A percentile compares a stretch with the other conserved stretches of the same genome.
Evolutionary conservation across 1,139 yeast genomes (phyloP).

Genomic region (Suhomyces atakaporum): DNA sequence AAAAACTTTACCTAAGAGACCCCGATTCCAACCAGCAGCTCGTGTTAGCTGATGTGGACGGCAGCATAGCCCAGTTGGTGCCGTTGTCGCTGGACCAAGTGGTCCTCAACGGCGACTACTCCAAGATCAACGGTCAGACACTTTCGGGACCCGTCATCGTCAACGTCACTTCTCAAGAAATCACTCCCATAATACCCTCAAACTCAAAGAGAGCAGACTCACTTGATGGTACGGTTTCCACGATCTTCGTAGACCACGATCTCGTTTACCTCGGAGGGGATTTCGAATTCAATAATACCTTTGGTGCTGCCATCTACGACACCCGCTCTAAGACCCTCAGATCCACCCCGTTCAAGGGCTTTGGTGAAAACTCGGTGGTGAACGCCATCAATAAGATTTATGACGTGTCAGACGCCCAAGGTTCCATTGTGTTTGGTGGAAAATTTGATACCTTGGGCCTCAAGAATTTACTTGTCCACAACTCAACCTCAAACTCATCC

Average conservation of each 20-base stretch:
- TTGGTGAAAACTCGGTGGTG: constrained; percentile 59
- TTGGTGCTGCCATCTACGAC: constrained; percentile 71
- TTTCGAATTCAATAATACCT: constrained; percentile 54
- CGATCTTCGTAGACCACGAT: constrained; percentile 49
- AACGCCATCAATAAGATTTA: constrained; percentile 63
- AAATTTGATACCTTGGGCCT: constrained; percentile 64
- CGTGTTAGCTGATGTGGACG: constrained; percentile 37
- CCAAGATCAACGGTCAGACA: constrained; percentile 35
- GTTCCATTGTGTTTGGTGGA: constrained; percentile 79
- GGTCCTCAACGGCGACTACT: constrained; percentile 49
- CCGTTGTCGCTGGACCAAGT: constrained; percentile 30
- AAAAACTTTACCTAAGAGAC: constrained; percentile 36
- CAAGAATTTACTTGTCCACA: constrained; percentile 41
- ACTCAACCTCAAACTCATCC: constrained; percentile 29
- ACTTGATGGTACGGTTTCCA: constrained; percentile 52
- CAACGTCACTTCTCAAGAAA: constrained; percentile 48
- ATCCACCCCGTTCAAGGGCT: constrained; percentile 75
- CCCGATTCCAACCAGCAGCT: constrained; percentile 28
- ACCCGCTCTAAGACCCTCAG: constrained; percentile 41
- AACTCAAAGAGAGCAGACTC: constrained; percentile 20
- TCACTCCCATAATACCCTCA: constrained; percentile 38
- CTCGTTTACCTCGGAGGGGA: constrained; percentile 81
- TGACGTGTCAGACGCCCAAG: constrained; percentile 30
- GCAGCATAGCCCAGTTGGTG: constrained; percentile 31
- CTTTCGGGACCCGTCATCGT: constrained; percentile 56